These are phyloP conservation scores for Phtheirospermum japonicum DNA, from an alignment of 257 asterid genomes.

Conservation along the genomic window DNA sequence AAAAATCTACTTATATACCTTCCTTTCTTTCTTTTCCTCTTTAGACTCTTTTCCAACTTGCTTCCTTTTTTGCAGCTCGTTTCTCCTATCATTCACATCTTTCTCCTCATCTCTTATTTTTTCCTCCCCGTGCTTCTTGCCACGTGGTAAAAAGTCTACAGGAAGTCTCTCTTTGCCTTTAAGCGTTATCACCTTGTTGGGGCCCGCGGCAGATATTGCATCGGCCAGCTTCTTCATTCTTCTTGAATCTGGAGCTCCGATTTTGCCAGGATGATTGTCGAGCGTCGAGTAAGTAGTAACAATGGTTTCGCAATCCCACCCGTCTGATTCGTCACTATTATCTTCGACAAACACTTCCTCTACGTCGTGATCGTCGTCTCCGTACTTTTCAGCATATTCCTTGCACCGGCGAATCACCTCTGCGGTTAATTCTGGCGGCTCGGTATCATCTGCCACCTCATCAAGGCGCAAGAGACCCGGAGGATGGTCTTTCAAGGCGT, in stretches of 20 bases:
- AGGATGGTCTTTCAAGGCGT: constrained; percentile 47
- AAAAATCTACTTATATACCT: constrained; percentile 44
- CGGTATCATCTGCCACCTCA: constrained; percentile 37
- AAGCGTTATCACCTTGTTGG: constrained; percentile 53
- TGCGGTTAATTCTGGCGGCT: constrained; percentile 54
- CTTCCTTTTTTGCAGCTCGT: constrained; percentile 51
- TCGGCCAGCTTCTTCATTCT: constrained; percentile 71
- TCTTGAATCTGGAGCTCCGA: constrained; percentile 69
- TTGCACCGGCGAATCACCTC: constrained; percentile 60
- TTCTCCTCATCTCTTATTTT: constrained; percentile 46
- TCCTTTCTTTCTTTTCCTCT: constrained; percentile 96
- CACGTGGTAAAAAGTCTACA: constrained; percentile 66
- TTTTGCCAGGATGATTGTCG: constrained; percentile 91
- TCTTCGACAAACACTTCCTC: constrained; percentile 55
- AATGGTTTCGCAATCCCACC: constrained; percentile 92
- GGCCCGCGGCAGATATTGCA: constrained; percentile 38
- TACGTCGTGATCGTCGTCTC: constrained; percentile 43
- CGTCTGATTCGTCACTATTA: constrained; percentile 80
- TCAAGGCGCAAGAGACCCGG: constrained; percentile 34
- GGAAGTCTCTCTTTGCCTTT: constrained; percentile 85
- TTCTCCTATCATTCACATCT: constrained; percentile 35
- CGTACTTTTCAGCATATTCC: constrained; percentile 74
- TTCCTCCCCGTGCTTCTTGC: constrained; percentile 40
- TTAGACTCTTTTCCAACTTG: constrained; percentile 69
- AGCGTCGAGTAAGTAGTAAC: constrained; percentile 82